Evolutionary conservation across 805 yeast genomes (phyloP), one percentile per base, ranked within the genome.

Genomic region (Candida odintsovae): DNA sequence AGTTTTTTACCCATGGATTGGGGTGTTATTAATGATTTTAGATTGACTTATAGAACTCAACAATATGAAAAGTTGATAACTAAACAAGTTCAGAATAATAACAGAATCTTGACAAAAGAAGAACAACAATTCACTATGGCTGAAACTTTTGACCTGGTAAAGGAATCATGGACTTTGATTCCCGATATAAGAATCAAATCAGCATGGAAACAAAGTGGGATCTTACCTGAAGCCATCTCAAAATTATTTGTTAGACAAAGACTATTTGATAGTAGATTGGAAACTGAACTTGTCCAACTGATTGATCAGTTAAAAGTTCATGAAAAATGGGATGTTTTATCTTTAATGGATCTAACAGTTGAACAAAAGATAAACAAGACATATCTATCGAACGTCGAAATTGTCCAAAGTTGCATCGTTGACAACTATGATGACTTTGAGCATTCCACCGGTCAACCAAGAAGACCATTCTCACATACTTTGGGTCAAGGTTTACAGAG

Each of bases 21-120:
- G 73, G 87, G 87, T 3, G 76, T 81, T 4, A 69, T 77, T 37
- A 79, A 78, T 48, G 86, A 82, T 54, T 77, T 82, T 57, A 79
- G 78, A 55, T 69, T 79, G 13, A 64, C 76, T 41, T 82, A 76
- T 53, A 70, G 87, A 46, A 65, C 77, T 7, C 80, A 76, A 49
- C 86, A 82, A 51, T 82, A 80, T 50, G 64, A 65, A 36, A 64
- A 65, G 1, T 53, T 71, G 29, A 56, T 68, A 2, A 52, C 62
- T 40, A 59, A 51, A 19, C 62, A 64, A 23, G 6, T 13, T 5
- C 20, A 33, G 20, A 49, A 35, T 18, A 49, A 52, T 33, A 48
- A 44, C 15, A 52, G 51, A 18, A 41, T 60, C 13, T 43, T 63
- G 4, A 58, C 61, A 1, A 61, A 60, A 22, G 68, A 65, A 29